Evolutionary conservation across 129 eudicot species (phyloP).

Genomic region (Centella asiatica): DNA sequence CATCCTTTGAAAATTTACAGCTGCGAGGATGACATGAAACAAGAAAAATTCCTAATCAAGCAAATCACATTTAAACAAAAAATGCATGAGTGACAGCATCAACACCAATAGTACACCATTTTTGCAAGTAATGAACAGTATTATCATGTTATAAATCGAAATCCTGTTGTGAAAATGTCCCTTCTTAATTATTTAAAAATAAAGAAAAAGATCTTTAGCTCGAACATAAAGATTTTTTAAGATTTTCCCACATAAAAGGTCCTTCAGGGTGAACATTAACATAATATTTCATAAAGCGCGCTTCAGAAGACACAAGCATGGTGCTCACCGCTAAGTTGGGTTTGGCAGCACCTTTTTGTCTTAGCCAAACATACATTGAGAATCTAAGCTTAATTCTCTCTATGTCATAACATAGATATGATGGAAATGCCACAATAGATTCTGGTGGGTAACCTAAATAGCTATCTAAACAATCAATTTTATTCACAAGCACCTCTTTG

Average conservation of each 20-base stretch:
- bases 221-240: constrained; percentile 27
- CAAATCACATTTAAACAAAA: neutral
- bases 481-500: constrained; percentile 50
- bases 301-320: constrained; percentile 60
- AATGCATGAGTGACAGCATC: neutral
- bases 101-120: no score
- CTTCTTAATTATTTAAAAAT: neutral
- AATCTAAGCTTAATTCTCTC: constrained; percentile 46
- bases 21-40: neutral
- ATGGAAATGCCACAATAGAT: constrained; percentile 61
- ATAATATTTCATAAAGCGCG: constrained; percentile 49
- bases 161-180: neutral
- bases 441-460: constrained; percentile 54
- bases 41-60: no score
- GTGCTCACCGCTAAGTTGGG: constrained; percentile 53
- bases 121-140: neutral
- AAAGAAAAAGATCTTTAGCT: constrained; percentile 3
- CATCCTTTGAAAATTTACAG: neutral
- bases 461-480: constrained; percentile 42
- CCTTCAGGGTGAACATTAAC: constrained; percentile 69
- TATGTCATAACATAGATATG: constrained; percentile 65
- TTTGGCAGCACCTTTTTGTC: constrained; percentile 53
- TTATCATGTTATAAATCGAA: neutral
- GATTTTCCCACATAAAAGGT: constrained; percentile 47
- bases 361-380: constrained; percentile 63